Percentiles rank a stretch among this genome's conserved stretches.
These are phyloP conservation scores for Chamaecrista fasciculata DNA, from an alignment of 306 rosid species.

Conservation along the genomic window DNA sequence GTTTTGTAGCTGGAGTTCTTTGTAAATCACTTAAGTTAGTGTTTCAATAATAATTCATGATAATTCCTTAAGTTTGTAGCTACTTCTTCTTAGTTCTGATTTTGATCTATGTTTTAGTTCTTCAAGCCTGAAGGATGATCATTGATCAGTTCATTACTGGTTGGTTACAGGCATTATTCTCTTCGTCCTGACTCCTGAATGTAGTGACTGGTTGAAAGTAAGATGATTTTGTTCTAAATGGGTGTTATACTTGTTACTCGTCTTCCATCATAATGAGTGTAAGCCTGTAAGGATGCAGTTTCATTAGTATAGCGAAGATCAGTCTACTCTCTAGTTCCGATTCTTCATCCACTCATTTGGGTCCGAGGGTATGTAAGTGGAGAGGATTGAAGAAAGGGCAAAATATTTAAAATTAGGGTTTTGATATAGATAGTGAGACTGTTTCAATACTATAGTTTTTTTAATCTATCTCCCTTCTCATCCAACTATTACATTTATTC, in stretches of 20 bases:
- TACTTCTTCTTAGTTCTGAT: neutral
- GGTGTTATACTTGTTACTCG: neutral
- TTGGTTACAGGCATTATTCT: neutral
- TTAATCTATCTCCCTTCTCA: too few relatives aligned
- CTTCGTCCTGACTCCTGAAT: neutral
- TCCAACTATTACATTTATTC: too few relatives aligned
- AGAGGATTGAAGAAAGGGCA: too few relatives aligned
- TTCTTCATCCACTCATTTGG: too few relatives aligned
- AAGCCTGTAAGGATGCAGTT: too few relatives aligned
- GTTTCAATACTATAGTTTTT: too few relatives aligned
- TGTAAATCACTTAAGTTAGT: slow-evolving; percentile 63
- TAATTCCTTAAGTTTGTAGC: slow-evolving; percentile 15
- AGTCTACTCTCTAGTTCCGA: too few relatives aligned
- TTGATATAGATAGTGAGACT: too few relatives aligned
- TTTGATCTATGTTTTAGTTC: neutral
- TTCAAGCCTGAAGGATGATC: neutral
- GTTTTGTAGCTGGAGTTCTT: slow-evolving; percentile 56
- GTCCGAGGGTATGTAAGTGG: too few relatives aligned
- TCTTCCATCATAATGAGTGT: neutral
- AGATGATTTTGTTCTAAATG: neutral
- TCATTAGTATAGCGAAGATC: too few relatives aligned
- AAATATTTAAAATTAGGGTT: too few relatives aligned
- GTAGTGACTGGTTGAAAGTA: neutral
- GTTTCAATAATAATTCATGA: slow-evolving; percentile 47
- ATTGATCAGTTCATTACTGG: neutral